These are phyloP conservation scores for Cryptosporidium tyzzeri DNA, from an alignment of 169 alveolate genomes.

Conservation along the genomic window DNA sequence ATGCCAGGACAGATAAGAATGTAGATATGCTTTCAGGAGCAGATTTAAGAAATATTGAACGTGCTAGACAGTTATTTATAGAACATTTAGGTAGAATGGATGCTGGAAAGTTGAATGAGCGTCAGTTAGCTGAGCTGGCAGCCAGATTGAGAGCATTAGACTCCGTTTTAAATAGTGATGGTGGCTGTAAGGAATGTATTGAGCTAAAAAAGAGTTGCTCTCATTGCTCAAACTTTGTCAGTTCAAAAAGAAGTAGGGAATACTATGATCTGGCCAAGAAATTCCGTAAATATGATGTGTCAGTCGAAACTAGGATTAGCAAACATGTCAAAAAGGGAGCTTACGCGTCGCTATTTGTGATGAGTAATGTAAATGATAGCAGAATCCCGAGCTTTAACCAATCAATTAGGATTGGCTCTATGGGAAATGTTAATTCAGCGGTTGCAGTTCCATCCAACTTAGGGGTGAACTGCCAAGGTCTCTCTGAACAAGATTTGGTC, in stretches of 20 bases:
- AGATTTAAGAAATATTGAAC: constrained; percentile 56
- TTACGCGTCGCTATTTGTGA: constrained; percentile 46
- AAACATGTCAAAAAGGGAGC: neutral
- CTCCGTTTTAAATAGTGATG: constrained; percentile 13
- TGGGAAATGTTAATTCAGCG: constrained; percentile 3
- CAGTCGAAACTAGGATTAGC: constrained; percentile 33
- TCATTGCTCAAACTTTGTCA: constrained; percentile 17
- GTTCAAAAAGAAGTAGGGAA: neutral
- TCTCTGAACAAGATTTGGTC: constrained; percentile 15
- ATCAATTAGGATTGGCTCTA: constrained; percentile 31
- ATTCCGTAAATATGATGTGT: neutral
- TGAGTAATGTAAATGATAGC: constrained; percentile 35
- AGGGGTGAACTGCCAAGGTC: constrained; percentile 40
- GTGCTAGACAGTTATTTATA: constrained; percentile 39
- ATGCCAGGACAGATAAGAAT: neutral
- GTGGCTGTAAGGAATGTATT: constrained; percentile 25
- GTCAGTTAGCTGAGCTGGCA: constrained; percentile 21
- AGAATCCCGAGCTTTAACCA: constrained; percentile 30
- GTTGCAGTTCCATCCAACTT: neutral
- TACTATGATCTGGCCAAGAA: constrained; percentile 27
- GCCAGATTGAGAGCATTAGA: constrained; percentile 48
- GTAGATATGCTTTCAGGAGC: constrained; percentile 50
- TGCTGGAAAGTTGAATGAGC: neutral
- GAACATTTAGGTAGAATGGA: constrained; percentile 10
- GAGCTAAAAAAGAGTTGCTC: constrained; percentile 2